These are phyloP conservation scores for Auricularia auricula-judae DNA, from an alignment of 768 basidiomycete genomes.

Conservation along the genomic window DNA sequence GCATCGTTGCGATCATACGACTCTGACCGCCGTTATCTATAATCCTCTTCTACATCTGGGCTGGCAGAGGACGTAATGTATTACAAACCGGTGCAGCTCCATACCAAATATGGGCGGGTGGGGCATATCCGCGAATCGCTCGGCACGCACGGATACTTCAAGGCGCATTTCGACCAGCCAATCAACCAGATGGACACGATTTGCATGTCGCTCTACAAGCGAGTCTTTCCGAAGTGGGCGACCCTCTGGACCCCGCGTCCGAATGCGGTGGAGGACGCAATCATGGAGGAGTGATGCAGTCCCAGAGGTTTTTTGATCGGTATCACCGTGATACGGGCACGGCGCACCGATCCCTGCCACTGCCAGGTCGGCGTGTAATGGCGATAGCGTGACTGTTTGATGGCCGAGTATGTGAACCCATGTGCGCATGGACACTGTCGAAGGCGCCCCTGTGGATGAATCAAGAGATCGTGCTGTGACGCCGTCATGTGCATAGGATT, in stretches of 20 bases:
- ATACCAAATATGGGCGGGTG: conserved; percentile 81
- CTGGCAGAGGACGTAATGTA: conserved; percentile 68
- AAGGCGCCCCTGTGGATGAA: too few species aligned
- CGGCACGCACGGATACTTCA: conserved; percentile 96
- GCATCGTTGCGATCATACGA: background rate
- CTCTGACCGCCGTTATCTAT: background rate
- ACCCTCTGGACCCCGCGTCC: conserved; percentile 31
- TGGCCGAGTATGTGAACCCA: too few species aligned
- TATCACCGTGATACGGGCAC: too few species aligned
- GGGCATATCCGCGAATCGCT: conserved; percentile 89
- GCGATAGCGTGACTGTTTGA: too few species aligned
- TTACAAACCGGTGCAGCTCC: conserved; percentile 85
- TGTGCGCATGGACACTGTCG: too few species aligned
- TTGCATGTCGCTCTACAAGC: conserved; percentile 91
- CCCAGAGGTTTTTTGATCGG: too few species aligned
- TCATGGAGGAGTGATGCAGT: conserved; percentile 10
- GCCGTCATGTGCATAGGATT: too few species aligned
- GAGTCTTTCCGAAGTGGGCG: conserved; percentile 85
- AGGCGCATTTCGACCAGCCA: conserved; percentile 88
- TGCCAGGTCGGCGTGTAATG: too few species aligned
- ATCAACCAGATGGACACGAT: conserved; percentile 95
- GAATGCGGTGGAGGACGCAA: conserved; percentile 8
- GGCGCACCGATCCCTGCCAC: too few species aligned
- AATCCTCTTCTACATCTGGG: background rate
- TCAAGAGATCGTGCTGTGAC: too few species aligned